Percentiles rank a stretch among this genome's conserved stretches.
Conservation (phyloP, 164 flowering plant genomes). For the Vitis cinerea region DNA sequence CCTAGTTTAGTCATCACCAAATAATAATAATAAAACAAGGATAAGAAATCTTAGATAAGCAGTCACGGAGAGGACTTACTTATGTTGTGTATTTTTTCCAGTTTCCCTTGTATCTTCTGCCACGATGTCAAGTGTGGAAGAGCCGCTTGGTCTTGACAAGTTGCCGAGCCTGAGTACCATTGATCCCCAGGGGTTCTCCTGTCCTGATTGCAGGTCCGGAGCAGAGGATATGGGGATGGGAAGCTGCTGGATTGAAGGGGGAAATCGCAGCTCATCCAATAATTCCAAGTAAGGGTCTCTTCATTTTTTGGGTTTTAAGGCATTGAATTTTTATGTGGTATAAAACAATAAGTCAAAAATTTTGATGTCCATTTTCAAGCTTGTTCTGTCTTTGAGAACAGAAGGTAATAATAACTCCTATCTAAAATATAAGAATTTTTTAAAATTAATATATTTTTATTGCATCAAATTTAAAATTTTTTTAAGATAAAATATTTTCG, state of each 20-base stretch:
- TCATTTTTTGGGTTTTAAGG: background rate
- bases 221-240: constrained; percentile 69
- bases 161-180: constrained; percentile 63
- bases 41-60: constrained; percentile 10
- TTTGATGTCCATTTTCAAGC: background rate
- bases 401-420: too few species aligned
- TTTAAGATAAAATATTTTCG: too few species aligned
- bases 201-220: constrained; percentile 67
- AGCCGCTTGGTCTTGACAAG: constrained; percentile 77
- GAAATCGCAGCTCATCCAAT: constrained; percentile 80
- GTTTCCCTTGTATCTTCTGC: constrained; percentile 20
- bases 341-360: too few species aligned
- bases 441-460: too few species aligned
- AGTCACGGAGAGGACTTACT: constrained; percentile 21
- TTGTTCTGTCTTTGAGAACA: too few species aligned
- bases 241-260: constrained; percentile 71
- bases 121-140: constrained; percentile 91
- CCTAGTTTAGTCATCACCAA: too few species aligned
- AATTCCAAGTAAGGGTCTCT: constrained; percentile 58
- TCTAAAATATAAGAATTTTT: too few species aligned
- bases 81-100: constrained; percentile 23
- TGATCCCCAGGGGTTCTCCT: constrained; percentile 63
- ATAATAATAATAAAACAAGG: too few species aligned
- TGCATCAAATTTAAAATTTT: too few species aligned
- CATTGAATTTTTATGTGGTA: too few species aligned